Percentiles rank a stretch among this genome's conserved stretches.
Evolutionary conservation across 345 rosid genomes (phyloP).

Genomic region (Citrus australasica): DNA sequence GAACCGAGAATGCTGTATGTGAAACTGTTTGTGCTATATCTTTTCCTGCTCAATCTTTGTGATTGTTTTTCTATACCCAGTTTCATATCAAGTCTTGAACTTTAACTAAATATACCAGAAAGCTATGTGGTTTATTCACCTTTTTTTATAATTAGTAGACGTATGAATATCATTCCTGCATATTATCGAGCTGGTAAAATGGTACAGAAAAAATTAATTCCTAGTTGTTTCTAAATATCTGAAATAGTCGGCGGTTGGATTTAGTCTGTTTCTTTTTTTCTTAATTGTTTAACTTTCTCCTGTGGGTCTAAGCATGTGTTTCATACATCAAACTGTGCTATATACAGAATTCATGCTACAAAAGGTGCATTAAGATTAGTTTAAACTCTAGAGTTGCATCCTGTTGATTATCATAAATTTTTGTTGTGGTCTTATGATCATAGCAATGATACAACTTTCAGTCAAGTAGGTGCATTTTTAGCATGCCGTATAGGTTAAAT

Average conservation of each 20-base stretch:
- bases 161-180: not conserved
- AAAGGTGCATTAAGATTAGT: not conserved
- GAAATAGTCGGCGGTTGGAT: not conserved
- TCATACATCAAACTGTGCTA: not conserved
- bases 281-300: not conserved
- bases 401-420: not conserved
- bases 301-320: not conserved
- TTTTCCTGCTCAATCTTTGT: not conserved
- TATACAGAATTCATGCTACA: not conserved
- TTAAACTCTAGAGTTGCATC: not conserved
- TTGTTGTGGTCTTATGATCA: not conserved
- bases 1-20: not conserved
- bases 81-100: not conserved
- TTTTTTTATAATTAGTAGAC: not conserved
- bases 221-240: not conserved
- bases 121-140: not conserved
- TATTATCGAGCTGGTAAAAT: not conserved
- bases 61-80: not conserved
- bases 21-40: not conserved
- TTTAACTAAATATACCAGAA: not conserved
- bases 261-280: not conserved
- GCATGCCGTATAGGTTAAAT: not conserved
- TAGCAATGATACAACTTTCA: not conserved
- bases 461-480: not conserved
- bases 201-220: not conserved